Percentiles rank a stretch among this genome's conserved stretches.
Conservation (phyloP, 257 asterid species). For the Nicotiana obtusifolia region DNA sequence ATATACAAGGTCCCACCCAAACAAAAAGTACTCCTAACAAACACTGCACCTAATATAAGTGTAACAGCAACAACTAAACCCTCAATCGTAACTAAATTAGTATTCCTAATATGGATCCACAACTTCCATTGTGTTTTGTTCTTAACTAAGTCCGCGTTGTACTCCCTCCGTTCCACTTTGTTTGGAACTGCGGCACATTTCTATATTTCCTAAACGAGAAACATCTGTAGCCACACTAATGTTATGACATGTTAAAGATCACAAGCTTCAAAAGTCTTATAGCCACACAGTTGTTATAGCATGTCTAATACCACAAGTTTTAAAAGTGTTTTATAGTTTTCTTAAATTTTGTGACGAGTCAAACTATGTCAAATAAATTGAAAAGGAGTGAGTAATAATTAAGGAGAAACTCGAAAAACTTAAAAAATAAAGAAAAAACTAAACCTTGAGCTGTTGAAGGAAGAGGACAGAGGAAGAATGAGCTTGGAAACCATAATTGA, state of each 20-base stretch:
- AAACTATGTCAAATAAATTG: neutral
- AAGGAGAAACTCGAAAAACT: neutral
- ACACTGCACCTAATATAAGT: neutral
- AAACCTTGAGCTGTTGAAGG: constrained; percentile 95
- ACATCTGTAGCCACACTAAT: neutral
- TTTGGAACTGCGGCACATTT: neutral
- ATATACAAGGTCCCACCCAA: neutral
- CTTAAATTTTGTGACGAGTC: neutral
- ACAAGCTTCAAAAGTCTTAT: too few relatives aligned
- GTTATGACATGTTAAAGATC: neutral
- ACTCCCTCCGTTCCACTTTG: neutral
- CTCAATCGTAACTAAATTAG: neutral
- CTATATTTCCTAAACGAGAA: neutral
- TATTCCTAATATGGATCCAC: neutral
- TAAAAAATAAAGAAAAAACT: neutral
- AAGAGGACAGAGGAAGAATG: constrained; percentile 77
- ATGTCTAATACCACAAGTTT: too few relatives aligned
- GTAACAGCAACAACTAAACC: neutral
- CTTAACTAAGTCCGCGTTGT: neutral
- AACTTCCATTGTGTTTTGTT: neutral
- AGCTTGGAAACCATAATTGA: constrained; percentile 68
- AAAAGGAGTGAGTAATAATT: neutral
- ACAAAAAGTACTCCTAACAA: neutral
- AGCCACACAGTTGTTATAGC: too few relatives aligned
- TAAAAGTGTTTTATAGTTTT: too few relatives aligned